Conservation (phyloP, 495 filamentous ascomycete genomes). For the Daldinia decipiens region DNA sequence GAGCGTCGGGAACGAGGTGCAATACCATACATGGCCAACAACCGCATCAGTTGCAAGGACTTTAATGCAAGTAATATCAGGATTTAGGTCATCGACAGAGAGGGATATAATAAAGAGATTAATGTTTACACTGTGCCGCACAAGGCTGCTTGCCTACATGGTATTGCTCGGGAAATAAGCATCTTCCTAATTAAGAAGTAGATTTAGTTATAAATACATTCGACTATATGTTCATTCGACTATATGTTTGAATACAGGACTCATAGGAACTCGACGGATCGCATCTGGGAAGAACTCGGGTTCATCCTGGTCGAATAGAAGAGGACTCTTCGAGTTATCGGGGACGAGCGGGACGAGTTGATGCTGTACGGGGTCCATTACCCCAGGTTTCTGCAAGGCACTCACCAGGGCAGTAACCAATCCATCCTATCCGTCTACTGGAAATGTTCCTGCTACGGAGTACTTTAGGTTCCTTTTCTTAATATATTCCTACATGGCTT, state of each 20-base stretch:
- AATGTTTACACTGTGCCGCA: slow-evolving; percentile 26
- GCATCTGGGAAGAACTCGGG: neutral
- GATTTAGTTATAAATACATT: slow-evolving; percentile 24
- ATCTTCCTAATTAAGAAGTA: slow-evolving; percentile 7
- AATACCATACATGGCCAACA: slow-evolving; percentile 18
- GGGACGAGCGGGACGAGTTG: slow-evolving; percentile 26
- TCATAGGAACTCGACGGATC: neutral
- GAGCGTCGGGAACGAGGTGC: slow-evolving; percentile 32
- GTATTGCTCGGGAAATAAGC: slow-evolving; percentile 22
- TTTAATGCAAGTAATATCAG: slow-evolving; percentile 42
- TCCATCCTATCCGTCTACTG: slow-evolving; percentile 13
- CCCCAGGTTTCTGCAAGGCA: slow-evolving; percentile 43
- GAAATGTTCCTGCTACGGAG: neutral
- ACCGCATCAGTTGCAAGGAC: slow-evolving; percentile 24
- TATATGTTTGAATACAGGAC: neutral
- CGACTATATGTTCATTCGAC: neutral
- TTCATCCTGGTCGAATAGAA: slow-evolving; percentile 11
- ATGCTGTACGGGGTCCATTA: slow-evolving; percentile 27
- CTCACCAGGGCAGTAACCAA: slow-evolving; percentile 13
- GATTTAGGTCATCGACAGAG: slow-evolving; percentile 22
- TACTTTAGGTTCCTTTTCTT: neutral
- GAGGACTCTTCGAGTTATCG: slow-evolving; percentile 5
- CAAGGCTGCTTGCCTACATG: slow-evolving; percentile 9
- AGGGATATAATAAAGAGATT: slow-evolving; percentile 1
- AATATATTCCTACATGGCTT: too few relatives aligned